Evolutionary conservation across 1,284 basidiomycete species (phyloP).

Genomic region (Stygiomarasmius scandens): DNA sequence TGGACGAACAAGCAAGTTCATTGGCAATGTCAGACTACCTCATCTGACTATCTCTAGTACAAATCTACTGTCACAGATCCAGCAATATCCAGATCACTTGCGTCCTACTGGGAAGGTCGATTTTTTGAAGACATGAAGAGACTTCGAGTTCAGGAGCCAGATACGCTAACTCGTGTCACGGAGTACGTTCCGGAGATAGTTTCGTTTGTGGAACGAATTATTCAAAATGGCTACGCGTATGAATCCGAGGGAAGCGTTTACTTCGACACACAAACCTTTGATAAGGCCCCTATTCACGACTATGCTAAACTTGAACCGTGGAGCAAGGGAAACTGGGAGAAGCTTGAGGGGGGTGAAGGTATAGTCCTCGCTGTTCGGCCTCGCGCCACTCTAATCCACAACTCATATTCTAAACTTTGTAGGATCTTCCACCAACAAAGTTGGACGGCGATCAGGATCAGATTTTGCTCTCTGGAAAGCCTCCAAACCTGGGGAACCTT

Average conservation of each 20-base stretch:
- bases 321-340: slow-evolving; percentile 90
- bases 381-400: neutral
- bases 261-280: slow-evolving; percentile 92
- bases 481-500: slow-evolving; percentile 96
- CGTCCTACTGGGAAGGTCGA: slow-evolving; percentile 87
- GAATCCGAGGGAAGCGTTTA: slow-evolving; percentile 89
- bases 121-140: slow-evolving; percentile 95
- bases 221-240: slow-evolving; percentile 92
- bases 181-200: slow-evolving; percentile 98
- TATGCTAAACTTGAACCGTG: slow-evolving; percentile 98
- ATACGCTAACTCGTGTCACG: slow-evolving; percentile 92
- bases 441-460: slow-evolving; percentile 65
- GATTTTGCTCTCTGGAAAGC: slow-evolving; percentile 99
- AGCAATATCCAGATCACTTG: slow-evolving; percentile 81
- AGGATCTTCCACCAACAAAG: slow-evolving; percentile 64
- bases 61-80: slow-evolving; percentile 87
- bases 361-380: slow-evolving; percentile 14
- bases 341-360: slow-evolving; percentile 96
- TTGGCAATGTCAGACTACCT: slow-evolving; percentile 16
- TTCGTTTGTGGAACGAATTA: slow-evolving; percentile 84
- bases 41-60: slow-evolving; percentile 45
- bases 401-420: slow-evolving; percentile 22
- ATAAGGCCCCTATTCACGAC: slow-evolving; percentile 69
- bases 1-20: slow-evolving; percentile 74
- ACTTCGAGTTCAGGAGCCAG: slow-evolving; percentile 85